phyloP scores from a whole-genome alignment of 2,329 filamentous ascomycete species.

The Stemphylium beticola region DNA sequence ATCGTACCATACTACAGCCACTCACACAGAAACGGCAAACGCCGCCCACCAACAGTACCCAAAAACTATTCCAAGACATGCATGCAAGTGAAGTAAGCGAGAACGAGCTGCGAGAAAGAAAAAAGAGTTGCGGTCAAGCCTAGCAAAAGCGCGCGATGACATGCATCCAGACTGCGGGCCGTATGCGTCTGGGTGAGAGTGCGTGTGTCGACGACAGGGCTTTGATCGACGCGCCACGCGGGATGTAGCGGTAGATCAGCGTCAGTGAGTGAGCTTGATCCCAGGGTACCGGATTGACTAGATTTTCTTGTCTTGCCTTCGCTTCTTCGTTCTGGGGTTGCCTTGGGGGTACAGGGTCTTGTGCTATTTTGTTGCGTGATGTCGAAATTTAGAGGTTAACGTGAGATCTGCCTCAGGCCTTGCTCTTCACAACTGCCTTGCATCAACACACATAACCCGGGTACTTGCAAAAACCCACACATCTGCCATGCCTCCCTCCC shows the following conservation, averaged over 20 bases:
- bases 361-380: too few relatives aligned
- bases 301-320: background rate
- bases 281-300: constrained; percentile 14
- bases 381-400: too few relatives aligned
- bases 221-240: constrained; percentile 20
- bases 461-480: too few relatives aligned
- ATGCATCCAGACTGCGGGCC: background rate
- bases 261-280: too few relatives aligned
- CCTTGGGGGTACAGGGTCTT: too few relatives aligned
- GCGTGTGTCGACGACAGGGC: background rate
- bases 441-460: too few relatives aligned
- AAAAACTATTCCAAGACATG: too few relatives aligned
- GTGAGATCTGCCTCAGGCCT: background rate
- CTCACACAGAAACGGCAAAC: too few relatives aligned
- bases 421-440: background rate
- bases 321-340: too few relatives aligned
- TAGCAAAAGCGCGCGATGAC: background rate
- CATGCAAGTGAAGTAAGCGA: too few relatives aligned
- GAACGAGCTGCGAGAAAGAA: background rate
- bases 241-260: constrained; percentile 16
- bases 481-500: background rate
- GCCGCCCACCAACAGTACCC: too few relatives aligned
- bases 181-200: background rate
- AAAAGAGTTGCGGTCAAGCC: background rate
- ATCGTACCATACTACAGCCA: too few relatives aligned